These are phyloP conservation scores for Glaciozyma martinii DNA, from an alignment of 768 basidiomycete genomes.

Conservation along the genomic window DNA sequence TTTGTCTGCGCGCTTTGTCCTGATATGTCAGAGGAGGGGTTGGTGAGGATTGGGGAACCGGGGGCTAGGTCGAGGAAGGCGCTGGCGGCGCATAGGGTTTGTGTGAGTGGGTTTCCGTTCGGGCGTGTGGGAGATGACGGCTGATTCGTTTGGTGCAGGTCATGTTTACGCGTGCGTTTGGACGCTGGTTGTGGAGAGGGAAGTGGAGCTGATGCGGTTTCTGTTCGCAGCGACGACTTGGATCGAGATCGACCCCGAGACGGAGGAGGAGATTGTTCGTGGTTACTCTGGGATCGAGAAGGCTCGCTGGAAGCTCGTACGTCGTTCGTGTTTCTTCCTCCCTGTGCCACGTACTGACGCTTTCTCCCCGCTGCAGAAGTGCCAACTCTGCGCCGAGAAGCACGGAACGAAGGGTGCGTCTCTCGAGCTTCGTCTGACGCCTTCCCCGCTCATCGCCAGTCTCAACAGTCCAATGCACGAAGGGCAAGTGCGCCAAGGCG, in stretches of 20 bases:
- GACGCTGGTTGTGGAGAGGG: conserved; percentile 53
- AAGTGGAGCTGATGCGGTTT: conserved; percentile 47
- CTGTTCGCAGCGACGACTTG: conserved; percentile 81
- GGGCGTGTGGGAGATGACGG: neutral
- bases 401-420: conserved; percentile 36
- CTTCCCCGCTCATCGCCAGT: neutral
- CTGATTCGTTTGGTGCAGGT: conserved; percentile 4
- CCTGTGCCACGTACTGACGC: conserved; percentile 1
- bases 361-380: conserved; percentile 57
- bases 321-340: conserved; percentile 35
- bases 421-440: neutral
- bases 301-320: conserved; percentile 84
- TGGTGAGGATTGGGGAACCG: conserved; percentile 31
- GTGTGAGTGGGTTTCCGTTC: conserved; percentile 3
- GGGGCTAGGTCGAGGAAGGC: conserved; percentile 16
- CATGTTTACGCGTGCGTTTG: conserved; percentile 31
- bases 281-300: conserved; percentile 82
- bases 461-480: conserved; percentile 67
- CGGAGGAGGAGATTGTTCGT: conserved; percentile 50
- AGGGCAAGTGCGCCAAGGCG: conserved; percentile 84
- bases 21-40: conserved; percentile 24
- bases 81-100: conserved; percentile 25
- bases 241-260: conserved; percentile 55
- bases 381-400: conserved; percentile 64
- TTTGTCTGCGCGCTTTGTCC: conserved; percentile 35